A percentile compares a stretch with the other conserved stretches of the same genome.
Evolutionary conservation across 1,284 basidiomycete species (phyloP).

Genomic region (Ceratobasidium sp.): DNA sequence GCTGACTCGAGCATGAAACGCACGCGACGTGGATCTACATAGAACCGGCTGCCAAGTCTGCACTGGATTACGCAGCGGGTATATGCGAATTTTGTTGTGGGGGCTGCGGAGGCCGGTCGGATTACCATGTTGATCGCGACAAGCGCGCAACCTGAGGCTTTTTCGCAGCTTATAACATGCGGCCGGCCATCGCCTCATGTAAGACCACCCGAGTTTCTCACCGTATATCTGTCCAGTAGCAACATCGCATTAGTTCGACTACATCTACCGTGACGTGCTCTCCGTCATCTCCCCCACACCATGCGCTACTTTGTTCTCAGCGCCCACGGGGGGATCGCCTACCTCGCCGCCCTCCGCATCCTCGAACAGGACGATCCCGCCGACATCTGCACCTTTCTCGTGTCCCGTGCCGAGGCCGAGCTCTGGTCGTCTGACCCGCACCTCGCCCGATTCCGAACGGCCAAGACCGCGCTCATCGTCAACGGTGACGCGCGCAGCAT

Average conservation of each 20-base stretch:
- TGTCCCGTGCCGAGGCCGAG: constrained; percentile 8
- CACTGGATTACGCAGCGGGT: too few relatives aligned
- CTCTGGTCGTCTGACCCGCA: constrained; percentile 24
- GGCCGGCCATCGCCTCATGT: constrained; percentile 36
- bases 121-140: constrained; percentile 5
- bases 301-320: constrained; percentile 42
- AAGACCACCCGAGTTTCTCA: background rate
- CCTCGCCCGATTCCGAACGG: background rate
- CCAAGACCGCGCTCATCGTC: constrained; percentile 22
- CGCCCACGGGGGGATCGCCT: constrained; percentile 32
- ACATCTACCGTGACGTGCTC: too few relatives aligned
- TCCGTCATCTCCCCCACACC: constrained; percentile 6
- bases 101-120: constrained; percentile 19
- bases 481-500: constrained; percentile 26
- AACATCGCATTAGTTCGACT: constrained; percentile 20
- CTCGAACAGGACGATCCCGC: constrained; percentile 15
- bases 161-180: constrained; percentile 33
- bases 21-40: constrained; percentile 18
- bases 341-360: constrained; percentile 39
- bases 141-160: constrained; percentile 36
- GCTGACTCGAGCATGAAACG: background rate
- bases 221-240: background rate
- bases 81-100: too few relatives aligned
- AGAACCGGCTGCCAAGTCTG: too few relatives aligned
- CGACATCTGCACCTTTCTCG: constrained; percentile 35